Evolutionary conservation across 2,329 filamentous ascomycete genomes (phyloP).

Genomic region (Meredithiella fracta): DNA sequence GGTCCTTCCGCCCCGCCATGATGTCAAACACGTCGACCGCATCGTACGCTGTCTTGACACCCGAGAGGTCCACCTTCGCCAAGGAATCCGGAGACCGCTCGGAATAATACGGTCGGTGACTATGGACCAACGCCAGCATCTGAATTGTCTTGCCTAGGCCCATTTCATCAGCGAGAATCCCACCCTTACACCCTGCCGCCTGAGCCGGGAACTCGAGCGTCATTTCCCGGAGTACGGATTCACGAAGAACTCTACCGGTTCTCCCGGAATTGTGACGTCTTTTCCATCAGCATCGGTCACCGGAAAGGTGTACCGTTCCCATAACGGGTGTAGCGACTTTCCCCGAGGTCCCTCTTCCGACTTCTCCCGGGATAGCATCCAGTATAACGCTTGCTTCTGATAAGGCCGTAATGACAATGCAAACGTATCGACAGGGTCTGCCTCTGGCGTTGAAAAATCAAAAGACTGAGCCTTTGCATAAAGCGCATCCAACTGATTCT

Average conservation of each 20-base stretch:
- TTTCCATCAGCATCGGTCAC: constrained; percentile 73
- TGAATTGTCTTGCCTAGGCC: constrained; percentile 96
- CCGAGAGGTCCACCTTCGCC: background rate
- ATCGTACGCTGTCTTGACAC: constrained; percentile 1
- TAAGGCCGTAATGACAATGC: constrained; percentile 73
- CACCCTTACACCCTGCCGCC: constrained; percentile 85
- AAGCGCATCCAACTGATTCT: constrained; percentile 82
- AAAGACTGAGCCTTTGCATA: constrained; percentile 96
- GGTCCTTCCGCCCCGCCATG: constrained; percentile 2
- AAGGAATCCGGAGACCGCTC: background rate
- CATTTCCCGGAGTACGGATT: constrained; percentile 95
- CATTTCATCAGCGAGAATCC: constrained; percentile 93
- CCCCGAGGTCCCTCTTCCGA: constrained; percentile 55
- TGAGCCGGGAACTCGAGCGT: constrained; percentile 84
- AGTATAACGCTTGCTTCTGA: constrained; percentile 85
- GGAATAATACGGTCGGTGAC: constrained; percentile 36
- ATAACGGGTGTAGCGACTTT: constrained; percentile 84
- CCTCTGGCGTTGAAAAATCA: constrained; percentile 79
- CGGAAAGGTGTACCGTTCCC: constrained; percentile 93
- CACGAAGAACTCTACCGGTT: constrained; percentile 61
- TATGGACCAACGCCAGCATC: constrained; percentile 86
- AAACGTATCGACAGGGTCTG: constrained; percentile 70
- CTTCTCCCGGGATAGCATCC: constrained; percentile 92
- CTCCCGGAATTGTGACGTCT: constrained; percentile 47
- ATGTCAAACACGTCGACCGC: constrained; percentile 4